Base-by-base conservation (phyloP, 805 yeast species). In the Metschnikowia colocasiae region DNA sequence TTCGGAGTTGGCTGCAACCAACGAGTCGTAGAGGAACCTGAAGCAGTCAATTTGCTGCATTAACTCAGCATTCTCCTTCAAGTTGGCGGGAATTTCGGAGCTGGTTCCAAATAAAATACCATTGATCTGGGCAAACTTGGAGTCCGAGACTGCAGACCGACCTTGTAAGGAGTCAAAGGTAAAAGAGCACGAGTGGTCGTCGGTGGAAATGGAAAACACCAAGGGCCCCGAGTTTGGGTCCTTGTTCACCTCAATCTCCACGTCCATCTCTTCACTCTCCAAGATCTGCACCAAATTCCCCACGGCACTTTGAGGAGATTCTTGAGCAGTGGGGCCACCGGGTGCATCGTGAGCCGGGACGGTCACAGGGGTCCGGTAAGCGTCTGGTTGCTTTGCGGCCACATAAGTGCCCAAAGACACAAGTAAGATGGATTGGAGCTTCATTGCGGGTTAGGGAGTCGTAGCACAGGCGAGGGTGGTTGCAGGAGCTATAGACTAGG, bases 11-110 rank as follows among this genome's bases (percentile, higher is more conserved):
- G 43, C 27, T 7, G 36, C 43, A 3, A 32, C 27, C 27, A 40
- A 40, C 16, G 43, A 40, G 13, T 40, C 43, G 20, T 40, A 40
- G 27, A 40, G 43, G 37, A 40, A 31, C 6, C 36, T 22, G 37
- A 40, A 40, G 26, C 43, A 40, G 30, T 40, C 43, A 18, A 40
- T 40, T 23, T 40, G 43, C 30, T 40, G 43, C 43, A 40, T 40
- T 30, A 40, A 25, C 15, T 40, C 43, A 6, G 35, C 22, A 12
- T 40, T 40, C 6, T 40, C 12, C 30, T 30, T 23, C 16, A 40
- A 15, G 30, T 22, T 18, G 15, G 31, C 36, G 22, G 43, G 43
- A 15, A 40, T 32, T 12, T 40, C 43, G 16, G 43, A 15, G 19
- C 20, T 29, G 23, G 43, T 31, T 12, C 43, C 43, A 26, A 40